phyloP scores from a whole-genome alignment of 164 flowering plant genomes.

The Vitis amurensis region DNA sequence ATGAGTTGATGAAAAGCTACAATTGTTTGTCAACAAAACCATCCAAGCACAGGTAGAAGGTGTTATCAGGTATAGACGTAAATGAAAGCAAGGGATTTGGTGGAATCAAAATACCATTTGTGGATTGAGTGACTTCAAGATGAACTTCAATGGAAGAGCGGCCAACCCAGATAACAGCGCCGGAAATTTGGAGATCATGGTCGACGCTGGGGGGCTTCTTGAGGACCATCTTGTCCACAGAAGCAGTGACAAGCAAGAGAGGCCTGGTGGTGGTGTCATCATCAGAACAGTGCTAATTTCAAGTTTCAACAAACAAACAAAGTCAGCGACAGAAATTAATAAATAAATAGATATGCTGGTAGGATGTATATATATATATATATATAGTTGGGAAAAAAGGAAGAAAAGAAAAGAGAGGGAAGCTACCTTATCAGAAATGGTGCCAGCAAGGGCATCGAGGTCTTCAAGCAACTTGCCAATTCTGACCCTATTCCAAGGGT shows the following conservation, averaged over 20 bases:
- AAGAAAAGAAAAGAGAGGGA: not conserved
- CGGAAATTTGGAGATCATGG: slow-evolving; percentile 67
- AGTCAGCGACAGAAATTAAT: not conserved
- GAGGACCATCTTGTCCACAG: slow-evolving; percentile 88
- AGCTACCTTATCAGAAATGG: slow-evolving; percentile 83
- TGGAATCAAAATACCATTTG: slow-evolving; percentile 17
- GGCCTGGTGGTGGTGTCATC: slow-evolving; percentile 89
- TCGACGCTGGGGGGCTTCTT: slow-evolving; percentile 81
- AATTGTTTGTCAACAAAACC: no score
- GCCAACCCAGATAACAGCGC: slow-evolving; percentile 95
- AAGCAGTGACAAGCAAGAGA: slow-evolving; percentile 85
- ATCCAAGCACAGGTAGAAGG: no score
- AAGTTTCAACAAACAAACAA: not conserved
- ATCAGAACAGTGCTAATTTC: slow-evolving; percentile 73
- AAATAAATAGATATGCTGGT: no score
- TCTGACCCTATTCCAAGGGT: slow-evolving; percentile 89
- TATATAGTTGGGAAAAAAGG: no score
- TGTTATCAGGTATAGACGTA: no score
- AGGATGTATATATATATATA: no score
- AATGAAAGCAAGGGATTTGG: no score
- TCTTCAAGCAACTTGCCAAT: slow-evolving; percentile 94
- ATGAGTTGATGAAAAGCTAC: no score
- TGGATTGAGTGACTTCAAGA: slow-evolving; percentile 65
- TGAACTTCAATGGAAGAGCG: slow-evolving; percentile 88
- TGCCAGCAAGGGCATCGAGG: slow-evolving; percentile 95